phyloP scores from a whole-genome alignment of 371 early-diverging fungal genomes.

The Actinomucor elegans region DNA sequence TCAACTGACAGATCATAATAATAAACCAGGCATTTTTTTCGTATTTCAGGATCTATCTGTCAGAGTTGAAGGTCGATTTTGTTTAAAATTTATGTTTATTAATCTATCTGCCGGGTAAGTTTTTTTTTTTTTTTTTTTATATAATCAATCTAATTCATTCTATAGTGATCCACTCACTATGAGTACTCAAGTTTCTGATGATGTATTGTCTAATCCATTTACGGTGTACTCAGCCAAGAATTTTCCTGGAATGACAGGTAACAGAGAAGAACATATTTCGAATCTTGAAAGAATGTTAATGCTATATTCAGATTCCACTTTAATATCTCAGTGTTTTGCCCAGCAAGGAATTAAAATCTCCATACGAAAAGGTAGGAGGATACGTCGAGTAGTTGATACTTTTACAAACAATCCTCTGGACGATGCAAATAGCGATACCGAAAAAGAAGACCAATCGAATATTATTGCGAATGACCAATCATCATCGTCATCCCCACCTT shows the following conservation, averaged over 20 bases:
- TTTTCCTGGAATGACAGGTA: constrained; percentile 70
- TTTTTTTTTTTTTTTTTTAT: not conserved
- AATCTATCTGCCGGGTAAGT: constrained; percentile 31
- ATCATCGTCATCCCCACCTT: not conserved
- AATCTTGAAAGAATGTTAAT: not conserved
- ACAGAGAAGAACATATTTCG: not conserved
- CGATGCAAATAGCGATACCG: not conserved
- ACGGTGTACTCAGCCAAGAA: constrained; percentile 51
- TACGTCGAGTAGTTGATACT: constrained; percentile 15
- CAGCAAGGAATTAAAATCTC: constrained; percentile 68
- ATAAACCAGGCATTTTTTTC: constrained; percentile 55
- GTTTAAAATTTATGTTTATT: constrained; percentile 45
- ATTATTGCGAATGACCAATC: too few relatives aligned
- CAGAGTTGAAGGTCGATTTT: constrained; percentile 42
- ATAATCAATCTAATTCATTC: not conserved
- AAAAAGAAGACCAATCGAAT: not conserved
- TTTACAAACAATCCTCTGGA: constrained; percentile 2
- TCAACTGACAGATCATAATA: constrained; percentile 45
- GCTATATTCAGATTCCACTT: constrained; percentile 51
- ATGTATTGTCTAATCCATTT: constrained; percentile 40
- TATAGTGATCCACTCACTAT: constrained; percentile 38
- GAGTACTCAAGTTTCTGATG: constrained; percentile 26
- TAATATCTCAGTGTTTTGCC: constrained; percentile 66
- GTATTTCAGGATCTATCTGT: constrained; percentile 64
- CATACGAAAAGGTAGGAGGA: constrained; percentile 51